Percentiles rank a stretch among this genome's conserved stretches.
Conservation (phyloP, 2,329 filamentous ascomycete genomes). For the Aspergillus persii region DNA sequence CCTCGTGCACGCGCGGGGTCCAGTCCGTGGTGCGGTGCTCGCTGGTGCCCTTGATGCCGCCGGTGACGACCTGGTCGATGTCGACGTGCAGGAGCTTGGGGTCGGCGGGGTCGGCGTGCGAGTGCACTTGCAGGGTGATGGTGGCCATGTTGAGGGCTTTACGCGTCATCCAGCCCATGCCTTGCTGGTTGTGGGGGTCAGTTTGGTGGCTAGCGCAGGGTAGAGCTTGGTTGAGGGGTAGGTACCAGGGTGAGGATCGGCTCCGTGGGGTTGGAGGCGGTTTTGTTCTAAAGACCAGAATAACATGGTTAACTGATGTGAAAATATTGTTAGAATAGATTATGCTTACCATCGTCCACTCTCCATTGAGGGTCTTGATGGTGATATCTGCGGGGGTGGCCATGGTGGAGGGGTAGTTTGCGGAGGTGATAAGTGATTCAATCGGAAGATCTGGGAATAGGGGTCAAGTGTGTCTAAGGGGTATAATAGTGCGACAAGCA, state of each 20-base stretch:
- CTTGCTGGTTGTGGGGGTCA: constrained; percentile 49
- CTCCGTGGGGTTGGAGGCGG: constrained; percentile 67
- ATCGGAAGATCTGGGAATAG: neutral
- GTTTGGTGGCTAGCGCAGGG: constrained; percentile 11
- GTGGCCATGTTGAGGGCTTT: constrained; percentile 69
- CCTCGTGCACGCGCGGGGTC: constrained; percentile 63
- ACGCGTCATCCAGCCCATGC: constrained; percentile 68
- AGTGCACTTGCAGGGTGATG: constrained; percentile 63
- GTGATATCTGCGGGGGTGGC: constrained; percentile 68
- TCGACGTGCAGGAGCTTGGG: constrained; percentile 61
- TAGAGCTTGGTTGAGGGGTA: constrained; percentile 1
- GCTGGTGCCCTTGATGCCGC: constrained; percentile 65
- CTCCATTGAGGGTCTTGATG: constrained; percentile 65
- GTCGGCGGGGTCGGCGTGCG: constrained; percentile 47
- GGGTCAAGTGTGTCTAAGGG: no score
- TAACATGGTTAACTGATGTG: constrained; percentile 1
- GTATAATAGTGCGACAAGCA: neutral
- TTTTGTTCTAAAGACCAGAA: constrained; percentile 64
- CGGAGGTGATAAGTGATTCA: neutral
- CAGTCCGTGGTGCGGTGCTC: constrained; percentile 60
- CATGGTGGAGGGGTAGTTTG: constrained; percentile 51
- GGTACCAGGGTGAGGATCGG: constrained; percentile 62
- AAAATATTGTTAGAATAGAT: neutral
- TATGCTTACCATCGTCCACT: constrained; percentile 64
- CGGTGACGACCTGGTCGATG: constrained; percentile 69